A percentile compares a stretch with the other conserved stretches of the same genome.
Conservation (phyloP, 352 stramenopile genomes). For the Pythium grandisporangium region DNA sequence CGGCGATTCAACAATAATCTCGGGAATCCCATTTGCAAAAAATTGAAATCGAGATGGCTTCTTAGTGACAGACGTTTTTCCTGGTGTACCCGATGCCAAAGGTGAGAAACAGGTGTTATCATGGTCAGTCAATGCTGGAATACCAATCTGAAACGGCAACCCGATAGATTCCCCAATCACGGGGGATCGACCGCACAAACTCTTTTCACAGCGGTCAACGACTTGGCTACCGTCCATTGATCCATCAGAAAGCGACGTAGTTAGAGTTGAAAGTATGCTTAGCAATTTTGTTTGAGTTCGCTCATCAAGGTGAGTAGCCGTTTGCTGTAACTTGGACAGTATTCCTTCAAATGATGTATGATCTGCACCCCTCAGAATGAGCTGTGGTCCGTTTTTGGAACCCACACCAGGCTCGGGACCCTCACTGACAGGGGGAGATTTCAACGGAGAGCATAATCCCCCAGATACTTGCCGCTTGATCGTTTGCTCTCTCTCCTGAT, state of each 20-base stretch:
- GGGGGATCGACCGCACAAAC: not conserved
- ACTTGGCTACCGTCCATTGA: constrained; percentile 5
- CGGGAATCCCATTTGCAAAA: not conserved
- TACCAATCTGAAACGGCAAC: not conserved
- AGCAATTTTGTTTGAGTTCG: constrained; percentile 18
- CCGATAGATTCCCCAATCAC: not conserved
- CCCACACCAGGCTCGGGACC: constrained; percentile 10
- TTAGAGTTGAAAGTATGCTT: constrained; percentile 13
- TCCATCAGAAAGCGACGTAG: constrained; percentile 13
- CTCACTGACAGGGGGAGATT: constrained; percentile 10
- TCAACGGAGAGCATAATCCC: constrained; percentile 8
- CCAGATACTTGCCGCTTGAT: too few species aligned
- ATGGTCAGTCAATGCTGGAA: not conserved
- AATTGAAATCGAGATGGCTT: not conserved
- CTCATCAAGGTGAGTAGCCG: constrained; percentile 7
- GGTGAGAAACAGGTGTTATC: not conserved
- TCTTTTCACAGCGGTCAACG: constrained; percentile 17
- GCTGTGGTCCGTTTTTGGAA: constrained; percentile 2
- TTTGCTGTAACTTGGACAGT: constrained; percentile 11
- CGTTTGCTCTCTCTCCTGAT: too few species aligned
- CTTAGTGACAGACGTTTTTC: not conserved
- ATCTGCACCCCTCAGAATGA: too few species aligned
- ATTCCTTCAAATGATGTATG: constrained; percentile 10
- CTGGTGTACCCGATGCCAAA: not conserved
- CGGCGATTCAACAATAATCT: too few species aligned